Percentiles rank a stretch among this genome's conserved stretches.
Conservation (phyloP, 2,329 filamentous ascomycete genomes). For the Endothia cerciana region DNA sequence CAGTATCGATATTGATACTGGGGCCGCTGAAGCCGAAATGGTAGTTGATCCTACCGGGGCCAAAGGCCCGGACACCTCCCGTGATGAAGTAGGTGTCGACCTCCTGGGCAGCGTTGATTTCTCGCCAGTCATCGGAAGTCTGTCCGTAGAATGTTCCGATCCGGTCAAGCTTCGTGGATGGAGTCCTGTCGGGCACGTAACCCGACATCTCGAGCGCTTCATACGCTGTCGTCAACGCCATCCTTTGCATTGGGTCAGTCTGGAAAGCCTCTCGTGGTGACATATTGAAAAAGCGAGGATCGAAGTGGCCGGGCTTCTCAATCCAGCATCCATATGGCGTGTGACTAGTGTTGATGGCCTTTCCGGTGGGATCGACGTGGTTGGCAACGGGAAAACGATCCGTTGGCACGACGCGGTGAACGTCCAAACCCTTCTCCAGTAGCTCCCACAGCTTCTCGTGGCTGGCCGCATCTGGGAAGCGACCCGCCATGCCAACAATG, state of each 20-base stretch:
- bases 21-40: conserved; percentile 78
- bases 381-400: conserved; percentile 76
- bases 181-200: conserved; percentile 73
- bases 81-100: conserved; percentile 62
- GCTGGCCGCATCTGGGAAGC: conserved; percentile 74
- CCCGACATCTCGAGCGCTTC: conserved; percentile 83
- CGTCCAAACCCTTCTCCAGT: conserved; percentile 74
- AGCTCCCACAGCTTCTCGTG: conserved; percentile 77
- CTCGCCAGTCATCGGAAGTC: conserved; percentile 77
- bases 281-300: conserved; percentile 88
- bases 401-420: conserved; percentile 67
- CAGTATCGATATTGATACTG: conserved; percentile 75
- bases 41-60: conserved; percentile 69
- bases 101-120: conserved; percentile 73
- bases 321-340: conserved; percentile 77
- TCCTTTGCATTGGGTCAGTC: conserved; percentile 79
- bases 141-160: conserved; percentile 78
- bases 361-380: conserved; percentile 73
- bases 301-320: conserved; percentile 76
- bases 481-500: conserved; percentile 81
- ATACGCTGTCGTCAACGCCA: conserved; percentile 76
- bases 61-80: conserved; percentile 47
- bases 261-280: conserved; percentile 79
- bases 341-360: conserved; percentile 75
- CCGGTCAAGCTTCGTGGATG: conserved; percentile 65